phyloP scores from a whole-genome alignment of 2,329 filamentous ascomycete genomes.

The Pseudogymnoascus sp. region DNA sequence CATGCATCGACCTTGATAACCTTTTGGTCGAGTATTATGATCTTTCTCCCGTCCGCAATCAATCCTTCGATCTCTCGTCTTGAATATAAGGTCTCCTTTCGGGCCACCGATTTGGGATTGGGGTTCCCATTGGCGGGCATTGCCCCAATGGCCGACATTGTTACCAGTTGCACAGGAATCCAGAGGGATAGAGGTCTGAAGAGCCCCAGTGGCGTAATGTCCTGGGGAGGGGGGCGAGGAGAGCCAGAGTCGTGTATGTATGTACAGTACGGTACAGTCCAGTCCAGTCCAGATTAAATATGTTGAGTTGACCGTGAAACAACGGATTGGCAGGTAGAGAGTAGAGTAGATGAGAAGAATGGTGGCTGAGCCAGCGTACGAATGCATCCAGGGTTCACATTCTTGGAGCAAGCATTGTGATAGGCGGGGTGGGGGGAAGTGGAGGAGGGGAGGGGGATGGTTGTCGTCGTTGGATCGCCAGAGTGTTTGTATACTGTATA shows the following conservation, averaged over 20 bases:
- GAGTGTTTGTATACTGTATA: neutral
- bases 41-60: slow-evolving; percentile 71
- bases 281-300: neutral
- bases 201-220: neutral
- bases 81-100: slow-evolving; percentile 37
- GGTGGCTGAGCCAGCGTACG: slow-evolving; percentile 1
- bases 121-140: neutral
- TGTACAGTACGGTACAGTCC: neutral
- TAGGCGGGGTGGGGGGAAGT: neutral
- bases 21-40: slow-evolving; percentile 72
- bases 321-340: neutral
- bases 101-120: neutral
- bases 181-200: neutral
- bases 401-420: neutral
- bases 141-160: neutral
- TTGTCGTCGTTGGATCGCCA: neutral
- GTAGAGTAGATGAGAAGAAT: neutral
- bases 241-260: neutral
- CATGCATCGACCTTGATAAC: slow-evolving; percentile 85
- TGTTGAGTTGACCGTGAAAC: neutral
- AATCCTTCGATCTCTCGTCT: slow-evolving; percentile 66
- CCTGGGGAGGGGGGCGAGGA: neutral
- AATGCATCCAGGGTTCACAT: slow-evolving; percentile 6
- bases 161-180: slow-evolving; percentile 4
- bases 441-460: neutral